phyloP scores from a whole-genome alignment of 768 basidiomycete genomes.

The Amanita thiersii region DNA sequence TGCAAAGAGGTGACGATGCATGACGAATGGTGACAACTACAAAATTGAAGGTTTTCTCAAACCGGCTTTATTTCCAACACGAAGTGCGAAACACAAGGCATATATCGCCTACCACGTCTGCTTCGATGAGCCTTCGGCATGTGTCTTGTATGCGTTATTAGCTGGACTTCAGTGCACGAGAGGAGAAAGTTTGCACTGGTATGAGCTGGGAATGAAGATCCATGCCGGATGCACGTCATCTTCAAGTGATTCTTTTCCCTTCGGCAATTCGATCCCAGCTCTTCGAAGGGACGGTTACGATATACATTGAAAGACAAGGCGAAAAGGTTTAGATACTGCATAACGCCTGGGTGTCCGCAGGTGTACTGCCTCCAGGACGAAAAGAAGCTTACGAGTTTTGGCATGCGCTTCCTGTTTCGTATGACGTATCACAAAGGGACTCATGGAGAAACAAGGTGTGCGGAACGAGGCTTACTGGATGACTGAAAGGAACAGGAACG shows the following conservation, averaged over 20 bases:
- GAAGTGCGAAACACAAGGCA: not conserved
- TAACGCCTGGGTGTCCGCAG: not conserved
- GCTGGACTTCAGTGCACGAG: too few species aligned
- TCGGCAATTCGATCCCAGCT: constrained; percentile 1
- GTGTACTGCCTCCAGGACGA: not conserved
- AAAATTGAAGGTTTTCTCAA: too few species aligned
- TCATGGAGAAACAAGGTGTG: constrained; percentile 37
- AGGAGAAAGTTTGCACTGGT: too few species aligned
- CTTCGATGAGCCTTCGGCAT: too few species aligned
- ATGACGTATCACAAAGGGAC: constrained; percentile 38
- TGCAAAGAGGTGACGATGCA: too few species aligned
- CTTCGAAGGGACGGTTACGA: not conserved
- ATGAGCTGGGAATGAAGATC: constrained; percentile 8
- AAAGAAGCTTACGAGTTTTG: constrained; percentile 17
- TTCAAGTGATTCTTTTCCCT: constrained; percentile 2
- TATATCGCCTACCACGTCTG: too few species aligned
- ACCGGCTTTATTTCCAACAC: not conserved
- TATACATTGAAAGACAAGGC: not conserved
- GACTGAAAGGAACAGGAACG: constrained; percentile 2
- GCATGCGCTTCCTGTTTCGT: constrained; percentile 44
- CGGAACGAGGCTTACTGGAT: not conserved
- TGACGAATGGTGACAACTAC: too few species aligned
- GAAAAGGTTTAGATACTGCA: constrained; percentile 7
- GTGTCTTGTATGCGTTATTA: too few species aligned
- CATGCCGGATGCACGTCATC: not conserved